A percentile compares a stretch with the other conserved stretches of the same genome.
Conservation (phyloP, 345 rosid species). For the Triadica sebifera region DNA sequence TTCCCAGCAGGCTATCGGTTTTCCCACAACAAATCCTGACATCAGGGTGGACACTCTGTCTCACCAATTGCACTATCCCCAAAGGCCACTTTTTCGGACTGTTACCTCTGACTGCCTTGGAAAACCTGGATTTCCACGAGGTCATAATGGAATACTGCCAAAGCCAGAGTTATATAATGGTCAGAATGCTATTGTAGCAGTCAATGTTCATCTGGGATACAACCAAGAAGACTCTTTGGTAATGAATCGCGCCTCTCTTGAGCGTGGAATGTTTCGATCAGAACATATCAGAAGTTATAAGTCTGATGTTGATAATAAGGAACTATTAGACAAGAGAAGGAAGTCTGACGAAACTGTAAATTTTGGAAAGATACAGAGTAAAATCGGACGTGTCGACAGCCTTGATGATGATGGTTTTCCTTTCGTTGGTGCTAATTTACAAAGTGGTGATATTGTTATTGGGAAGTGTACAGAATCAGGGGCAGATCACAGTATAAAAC, state of each 20-base stretch:
- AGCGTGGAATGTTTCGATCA: constrained; percentile 92
- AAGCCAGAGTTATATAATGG: constrained; percentile 73
- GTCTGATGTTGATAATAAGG: constrained; percentile 82
- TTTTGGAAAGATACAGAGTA: constrained; percentile 71
- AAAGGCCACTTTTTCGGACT: constrained; percentile 80
- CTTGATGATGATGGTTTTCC: constrained; percentile 94
- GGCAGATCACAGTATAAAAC: constrained; percentile 70
- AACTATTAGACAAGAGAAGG: constrained; percentile 51
- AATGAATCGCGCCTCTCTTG: constrained; percentile 89
- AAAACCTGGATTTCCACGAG: constrained; percentile 39
- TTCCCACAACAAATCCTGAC: constrained; percentile 74
- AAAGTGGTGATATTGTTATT: constrained; percentile 81
- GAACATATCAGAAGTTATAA: constrained; percentile 88
- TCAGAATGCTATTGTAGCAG: constrained; percentile 92
- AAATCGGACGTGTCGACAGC: constrained; percentile 74
- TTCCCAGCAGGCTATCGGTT: constrained; percentile 88
- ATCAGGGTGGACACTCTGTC: constrained; percentile 78
- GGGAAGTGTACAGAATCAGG: constrained; percentile 85
- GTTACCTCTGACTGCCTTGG: constrained; percentile 69
- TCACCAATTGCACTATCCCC: constrained; percentile 80
- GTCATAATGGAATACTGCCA: constrained; percentile 37
- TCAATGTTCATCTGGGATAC: constrained; percentile 87
- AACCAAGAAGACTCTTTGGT: constrained; percentile 94
- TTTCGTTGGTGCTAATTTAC: constrained; percentile 71
- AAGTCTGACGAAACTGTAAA: constrained; percentile 54